phyloP scores from a whole-genome alignment of 495 filamentous ascomycete genomes.

The Neurospora tetrasperma region DNA sequence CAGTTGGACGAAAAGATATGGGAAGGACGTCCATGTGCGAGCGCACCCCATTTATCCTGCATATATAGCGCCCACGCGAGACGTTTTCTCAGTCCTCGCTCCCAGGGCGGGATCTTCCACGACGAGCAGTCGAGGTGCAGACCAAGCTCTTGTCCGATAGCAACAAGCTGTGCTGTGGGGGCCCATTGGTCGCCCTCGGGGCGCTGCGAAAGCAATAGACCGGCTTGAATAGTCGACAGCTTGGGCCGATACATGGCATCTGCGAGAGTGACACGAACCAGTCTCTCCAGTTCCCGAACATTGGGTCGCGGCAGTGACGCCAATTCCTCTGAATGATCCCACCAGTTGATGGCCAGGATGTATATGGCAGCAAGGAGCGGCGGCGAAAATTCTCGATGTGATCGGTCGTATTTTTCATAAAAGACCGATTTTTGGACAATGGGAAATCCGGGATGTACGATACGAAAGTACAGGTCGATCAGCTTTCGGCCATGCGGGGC shows the following conservation, averaged over 20 bases:
- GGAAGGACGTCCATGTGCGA: slow-evolving; percentile 78
- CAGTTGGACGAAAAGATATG: slow-evolving; percentile 75
- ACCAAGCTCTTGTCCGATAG: slow-evolving; percentile 72
- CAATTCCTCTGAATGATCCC: slow-evolving; percentile 61
- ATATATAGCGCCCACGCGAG: slow-evolving; percentile 87
- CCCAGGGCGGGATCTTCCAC: slow-evolving; percentile 85
- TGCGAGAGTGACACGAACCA: slow-evolving; percentile 60
- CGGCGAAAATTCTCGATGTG: slow-evolving; percentile 69
- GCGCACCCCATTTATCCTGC: slow-evolving; percentile 87
- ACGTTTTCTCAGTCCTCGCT: slow-evolving; percentile 70
- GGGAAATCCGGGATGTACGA: slow-evolving; percentile 84
- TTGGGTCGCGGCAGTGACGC: slow-evolving; percentile 59
- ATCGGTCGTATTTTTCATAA: slow-evolving; percentile 69
- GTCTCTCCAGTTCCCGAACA: slow-evolving; percentile 61
- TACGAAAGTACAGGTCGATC: slow-evolving; percentile 78
- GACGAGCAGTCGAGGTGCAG: slow-evolving; percentile 78
- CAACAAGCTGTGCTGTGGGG: slow-evolving; percentile 74
- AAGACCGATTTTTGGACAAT: slow-evolving; percentile 83
- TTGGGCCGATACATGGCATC: slow-evolving; percentile 77
- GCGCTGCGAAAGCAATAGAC: slow-evolving; percentile 77
- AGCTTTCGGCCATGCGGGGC: slow-evolving; percentile 69
- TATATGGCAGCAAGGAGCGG: slow-evolving; percentile 83
- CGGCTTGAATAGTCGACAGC: slow-evolving; percentile 88
- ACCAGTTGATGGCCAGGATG: slow-evolving; percentile 83
- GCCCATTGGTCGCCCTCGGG: slow-evolving; percentile 80